These are phyloP conservation scores for Periglandula ipomoeae DNA, from an alignment of 2,329 filamentous ascomycete genomes.

Conservation along the genomic window DNA sequence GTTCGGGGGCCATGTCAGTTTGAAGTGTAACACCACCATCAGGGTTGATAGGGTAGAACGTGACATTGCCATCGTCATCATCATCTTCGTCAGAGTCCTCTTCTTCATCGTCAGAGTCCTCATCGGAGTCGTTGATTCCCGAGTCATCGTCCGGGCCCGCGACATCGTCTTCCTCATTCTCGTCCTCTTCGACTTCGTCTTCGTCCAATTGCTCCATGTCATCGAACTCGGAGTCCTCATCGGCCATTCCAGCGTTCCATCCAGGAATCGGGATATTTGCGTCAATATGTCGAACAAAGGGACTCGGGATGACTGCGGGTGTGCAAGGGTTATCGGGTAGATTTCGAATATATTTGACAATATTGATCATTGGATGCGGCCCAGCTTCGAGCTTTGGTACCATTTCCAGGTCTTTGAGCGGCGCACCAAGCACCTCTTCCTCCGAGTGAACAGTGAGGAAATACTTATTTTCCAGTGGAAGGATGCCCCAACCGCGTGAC, in stretches of 20 bases:
- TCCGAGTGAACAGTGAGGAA: conserved; percentile 29
- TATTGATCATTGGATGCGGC: conserved; percentile 15
- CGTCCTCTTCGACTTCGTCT: conserved; percentile 12
- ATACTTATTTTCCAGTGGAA: conserved; percentile 33
- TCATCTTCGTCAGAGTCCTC: not conserved
- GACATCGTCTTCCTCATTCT: conserved; percentile 10
- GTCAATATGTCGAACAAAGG: not conserved
- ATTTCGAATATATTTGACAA: conserved; percentile 15
- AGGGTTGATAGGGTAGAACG: not conserved
- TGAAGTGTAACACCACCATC: not conserved
- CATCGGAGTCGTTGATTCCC: conserved; percentile 1
- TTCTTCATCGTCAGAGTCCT: not conserved
- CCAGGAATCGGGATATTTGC: not conserved
- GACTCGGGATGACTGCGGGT: not conserved
- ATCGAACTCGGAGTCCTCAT: conserved; percentile 9
- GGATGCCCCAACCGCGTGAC: conserved; percentile 38
- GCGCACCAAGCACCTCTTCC: conserved; percentile 25
- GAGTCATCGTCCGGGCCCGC: conserved; percentile 4
- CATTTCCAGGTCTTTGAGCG: conserved; percentile 12
- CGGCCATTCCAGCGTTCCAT: conserved; percentile 6
- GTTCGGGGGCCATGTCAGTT: not conserved
- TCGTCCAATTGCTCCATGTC: conserved; percentile 13
- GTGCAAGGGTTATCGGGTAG: conserved; percentile 23
- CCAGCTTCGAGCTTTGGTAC: conserved; percentile 10
- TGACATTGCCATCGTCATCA: conserved; percentile 1